These are phyloP conservation scores for Penicillium sp. DNA, from an alignment of 2,329 filamentous ascomycete genomes.

Conservation along the genomic window DNA sequence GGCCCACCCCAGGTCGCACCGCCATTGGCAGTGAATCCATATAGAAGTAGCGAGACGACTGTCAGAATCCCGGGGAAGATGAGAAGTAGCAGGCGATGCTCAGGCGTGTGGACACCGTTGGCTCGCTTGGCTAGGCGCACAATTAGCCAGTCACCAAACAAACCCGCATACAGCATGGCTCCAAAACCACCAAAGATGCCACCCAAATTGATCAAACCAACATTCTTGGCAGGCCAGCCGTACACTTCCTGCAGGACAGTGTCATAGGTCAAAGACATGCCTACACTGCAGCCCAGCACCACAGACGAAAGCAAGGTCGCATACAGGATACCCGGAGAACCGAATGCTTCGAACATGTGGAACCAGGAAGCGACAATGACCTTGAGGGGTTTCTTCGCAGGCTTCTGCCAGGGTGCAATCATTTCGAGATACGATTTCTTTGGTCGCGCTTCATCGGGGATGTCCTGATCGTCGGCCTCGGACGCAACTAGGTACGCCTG, in stretches of 20 bases:
- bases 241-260: conserved; percentile 30
- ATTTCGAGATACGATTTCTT: conserved; percentile 23
- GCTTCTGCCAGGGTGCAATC: conserved; percentile 24
- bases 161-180: conserved; percentile 23
- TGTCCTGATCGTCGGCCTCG: conserved; percentile 4
- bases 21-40: conserved; percentile 26
- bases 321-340: conserved; percentile 36
- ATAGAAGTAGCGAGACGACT: conserved; percentile 26
- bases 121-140: conserved; percentile 27
- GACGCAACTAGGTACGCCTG: conserved; percentile 6
- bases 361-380: conserved; percentile 13
- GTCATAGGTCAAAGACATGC: conserved; percentile 37
- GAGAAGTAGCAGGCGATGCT: conserved; percentile 31
- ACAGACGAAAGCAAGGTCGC: conserved; percentile 36
- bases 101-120: conserved; percentile 30
- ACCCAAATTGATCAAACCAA: conserved; percentile 24
- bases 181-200: conserved; percentile 25
- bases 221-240: conserved; percentile 24
- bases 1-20: conserved; percentile 21
- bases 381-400: conserved; percentile 9
- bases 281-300: conserved; percentile 33
- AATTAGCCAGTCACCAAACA: conserved; percentile 21
- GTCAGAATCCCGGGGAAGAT: conserved; percentile 29
- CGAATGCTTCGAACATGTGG: conserved; percentile 21
- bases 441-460: conserved; percentile 7